Conservation (phyloP, 106 monocot species). For the Dactylorhiza incarnata region DNA sequence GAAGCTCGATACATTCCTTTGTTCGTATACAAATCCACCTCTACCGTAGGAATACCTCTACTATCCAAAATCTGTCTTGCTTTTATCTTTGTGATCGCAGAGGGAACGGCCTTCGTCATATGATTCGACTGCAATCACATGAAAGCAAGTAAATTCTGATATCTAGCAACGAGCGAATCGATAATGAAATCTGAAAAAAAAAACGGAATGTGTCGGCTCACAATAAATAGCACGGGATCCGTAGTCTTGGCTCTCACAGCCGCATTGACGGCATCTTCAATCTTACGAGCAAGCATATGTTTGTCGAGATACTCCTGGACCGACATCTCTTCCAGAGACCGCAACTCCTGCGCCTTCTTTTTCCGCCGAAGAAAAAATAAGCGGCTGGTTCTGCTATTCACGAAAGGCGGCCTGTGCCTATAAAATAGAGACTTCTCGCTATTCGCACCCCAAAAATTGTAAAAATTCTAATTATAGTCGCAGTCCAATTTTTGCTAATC, state of each 20-base stretch:
- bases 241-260: conserved; percentile 84
- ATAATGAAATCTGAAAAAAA: background rate
- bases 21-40: conserved; percentile 88
- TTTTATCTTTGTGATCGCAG: conserved; percentile 85
- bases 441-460: too few relatives aligned
- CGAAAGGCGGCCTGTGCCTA: too few relatives aligned
- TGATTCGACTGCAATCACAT: conserved; percentile 61
- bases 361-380: background rate
- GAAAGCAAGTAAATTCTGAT: background rate
- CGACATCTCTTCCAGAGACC: conserved; percentile 38
- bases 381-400: too few relatives aligned
- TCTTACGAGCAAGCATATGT: conserved; percentile 82
- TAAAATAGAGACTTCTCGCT: too few relatives aligned
- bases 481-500: too few relatives aligned
- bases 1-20: conserved; percentile 89
- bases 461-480: too few relatives aligned
- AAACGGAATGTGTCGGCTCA: conserved; percentile 7
- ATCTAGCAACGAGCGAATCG: background rate
- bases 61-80: conserved; percentile 93
- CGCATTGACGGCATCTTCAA: conserved; percentile 97
- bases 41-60: conserved; percentile 78
- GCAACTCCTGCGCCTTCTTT: background rate
- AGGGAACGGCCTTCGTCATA: conserved; percentile 73
- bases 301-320: conserved; percentile 98
- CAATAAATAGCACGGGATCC: conserved; percentile 89